Percentiles rank a stretch among this genome's conserved stretches.
phyloP scores from a whole-genome alignment of 148 eudicot genomes.

The Arctostaphylos glauca region DNA sequence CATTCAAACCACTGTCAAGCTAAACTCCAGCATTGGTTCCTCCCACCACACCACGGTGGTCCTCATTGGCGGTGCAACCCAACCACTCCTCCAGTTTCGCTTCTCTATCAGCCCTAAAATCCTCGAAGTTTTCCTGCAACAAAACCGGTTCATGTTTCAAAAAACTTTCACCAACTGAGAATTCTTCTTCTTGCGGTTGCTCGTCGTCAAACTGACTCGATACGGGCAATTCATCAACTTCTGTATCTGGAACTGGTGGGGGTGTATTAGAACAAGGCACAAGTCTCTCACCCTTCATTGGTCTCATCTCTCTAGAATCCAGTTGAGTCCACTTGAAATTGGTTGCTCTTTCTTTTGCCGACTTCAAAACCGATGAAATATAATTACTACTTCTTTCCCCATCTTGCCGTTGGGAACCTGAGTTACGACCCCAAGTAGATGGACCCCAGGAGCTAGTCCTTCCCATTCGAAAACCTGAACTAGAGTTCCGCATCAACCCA shows the following conservation, averaged over 20 bases:
- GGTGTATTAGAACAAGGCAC: slow-evolving; percentile 10
- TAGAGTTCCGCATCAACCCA: slow-evolving; percentile 48
- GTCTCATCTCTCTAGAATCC: slow-evolving; percentile 30
- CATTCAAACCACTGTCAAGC: background rate
- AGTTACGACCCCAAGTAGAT: slow-evolving; percentile 44
- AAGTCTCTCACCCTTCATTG: slow-evolving; percentile 18
- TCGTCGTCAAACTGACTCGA: slow-evolving; percentile 41
- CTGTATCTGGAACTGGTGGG: slow-evolving; percentile 13
- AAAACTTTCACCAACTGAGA: slow-evolving; percentile 14
- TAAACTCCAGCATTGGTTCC: slow-evolving; percentile 16
- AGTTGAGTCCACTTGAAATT: slow-evolving; percentile 49
- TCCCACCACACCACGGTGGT: background rate
- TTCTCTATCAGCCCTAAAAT: slow-evolving; percentile 67
- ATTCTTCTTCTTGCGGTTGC: slow-evolving; percentile 30
- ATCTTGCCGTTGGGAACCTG: slow-evolving; percentile 25
- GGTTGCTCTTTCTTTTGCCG: slow-evolving; percentile 58
- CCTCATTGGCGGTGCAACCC: slow-evolving; percentile 24
- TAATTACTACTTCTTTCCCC: slow-evolving; percentile 39
- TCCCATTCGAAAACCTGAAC: slow-evolving; percentile 43
- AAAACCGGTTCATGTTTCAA: slow-evolving; percentile 21
- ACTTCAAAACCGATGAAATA: slow-evolving; percentile 53
- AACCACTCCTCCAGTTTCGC: slow-evolving; percentile 75
- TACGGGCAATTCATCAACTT: slow-evolving; percentile 42
- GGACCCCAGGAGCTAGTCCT: slow-evolving; percentile 62
- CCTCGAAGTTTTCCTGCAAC: slow-evolving; percentile 42